Base-by-base conservation (phyloP, 768 basidiomycete genomes). In the Tremella mesenterica region DNA sequence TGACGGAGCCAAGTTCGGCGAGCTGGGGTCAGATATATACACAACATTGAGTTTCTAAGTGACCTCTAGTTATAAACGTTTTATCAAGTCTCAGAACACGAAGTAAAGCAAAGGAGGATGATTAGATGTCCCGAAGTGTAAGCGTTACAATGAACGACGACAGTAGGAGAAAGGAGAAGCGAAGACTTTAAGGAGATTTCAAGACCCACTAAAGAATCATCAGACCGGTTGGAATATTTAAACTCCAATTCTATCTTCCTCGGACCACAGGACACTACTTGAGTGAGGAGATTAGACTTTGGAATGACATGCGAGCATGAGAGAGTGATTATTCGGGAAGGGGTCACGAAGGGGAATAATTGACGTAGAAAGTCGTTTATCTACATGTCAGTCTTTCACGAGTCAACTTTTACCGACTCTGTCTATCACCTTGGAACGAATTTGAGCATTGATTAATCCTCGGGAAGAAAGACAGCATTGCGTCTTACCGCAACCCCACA, bases 241-340 rank as follows among this genome's bases (percentile, higher is more conserved):
- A 91, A 95, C 59, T 84, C 83, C 54, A 97, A 73, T 1, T 81
- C 81, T 6, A 76, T 77, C 12, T 86, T 88, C 30, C 80, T 75
- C 0, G 91, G 88, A 1, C 90, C 86, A 57, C 79, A 84, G 23
- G 78, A 77, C 9, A 93, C 73, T 6, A 88, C 82, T 34, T 90
- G 73, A 0, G 86, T 82, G 54, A 81, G 81, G 20, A 99, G 77
- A 65, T 87, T 90, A 20, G 81, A 76, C 38, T 78, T 75, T 0
- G 93, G 89, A 21, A 96, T 86, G 55, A 99, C 85, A 69, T 99
- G 93, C 0, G 85, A 85, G 72, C 93, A 99, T 0, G 88, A 87
- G 66, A 95, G 90, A 18, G 80, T 85, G 7, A 81, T 74, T n/a
- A 96, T 72, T 31, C 80, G 80, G 29, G 83, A 80, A 0, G 74